Percentiles rank a stretch among this genome's conserved stretches.
These are phyloP conservation scores for Rhizopogon rudus DNA, from an alignment of 768 basidiomycete genomes.

Conservation along the genomic window DNA sequence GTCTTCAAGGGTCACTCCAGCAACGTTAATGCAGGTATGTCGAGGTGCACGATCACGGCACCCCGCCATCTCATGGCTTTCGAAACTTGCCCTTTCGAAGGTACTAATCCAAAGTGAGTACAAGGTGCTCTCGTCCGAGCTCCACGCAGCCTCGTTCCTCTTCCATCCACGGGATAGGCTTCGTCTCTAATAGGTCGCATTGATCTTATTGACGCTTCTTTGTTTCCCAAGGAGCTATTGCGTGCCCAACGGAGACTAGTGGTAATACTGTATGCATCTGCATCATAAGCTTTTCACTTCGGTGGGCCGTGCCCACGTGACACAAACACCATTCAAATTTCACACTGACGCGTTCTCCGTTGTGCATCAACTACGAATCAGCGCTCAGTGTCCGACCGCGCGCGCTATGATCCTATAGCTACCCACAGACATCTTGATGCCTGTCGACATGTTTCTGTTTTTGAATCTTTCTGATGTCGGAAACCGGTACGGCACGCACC, in stretches of 20 bases:
- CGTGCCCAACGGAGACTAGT: neutral
- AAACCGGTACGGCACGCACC: neutral
- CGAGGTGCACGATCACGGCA: too few species aligned
- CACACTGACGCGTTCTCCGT: neutral
- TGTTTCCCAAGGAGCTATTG: neutral
- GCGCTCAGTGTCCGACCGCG: neutral
- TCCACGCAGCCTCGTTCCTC: neutral
- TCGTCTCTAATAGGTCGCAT: neutral
- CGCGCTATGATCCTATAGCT: neutral
- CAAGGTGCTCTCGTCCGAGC: neutral
- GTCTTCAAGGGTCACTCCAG: neutral
- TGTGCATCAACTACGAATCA: neutral
- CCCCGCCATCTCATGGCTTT: too few species aligned
- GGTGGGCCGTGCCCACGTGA: neutral
- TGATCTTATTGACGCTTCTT: neutral
- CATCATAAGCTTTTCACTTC: neutral
- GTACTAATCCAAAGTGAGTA: neutral
- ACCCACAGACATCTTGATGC: neutral
- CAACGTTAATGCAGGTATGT: neutral
- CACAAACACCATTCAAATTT: neutral
- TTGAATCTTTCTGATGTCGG: neutral
- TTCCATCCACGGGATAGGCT: neutral
- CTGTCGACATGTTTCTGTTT: neutral
- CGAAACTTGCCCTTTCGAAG: neutral
- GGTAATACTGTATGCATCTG: neutral